These are phyloP conservation scores for Neocatenulostroma microsporum DNA, from an alignment of 2,329 filamentous ascomycete species.

Conservation along the genomic window DNA sequence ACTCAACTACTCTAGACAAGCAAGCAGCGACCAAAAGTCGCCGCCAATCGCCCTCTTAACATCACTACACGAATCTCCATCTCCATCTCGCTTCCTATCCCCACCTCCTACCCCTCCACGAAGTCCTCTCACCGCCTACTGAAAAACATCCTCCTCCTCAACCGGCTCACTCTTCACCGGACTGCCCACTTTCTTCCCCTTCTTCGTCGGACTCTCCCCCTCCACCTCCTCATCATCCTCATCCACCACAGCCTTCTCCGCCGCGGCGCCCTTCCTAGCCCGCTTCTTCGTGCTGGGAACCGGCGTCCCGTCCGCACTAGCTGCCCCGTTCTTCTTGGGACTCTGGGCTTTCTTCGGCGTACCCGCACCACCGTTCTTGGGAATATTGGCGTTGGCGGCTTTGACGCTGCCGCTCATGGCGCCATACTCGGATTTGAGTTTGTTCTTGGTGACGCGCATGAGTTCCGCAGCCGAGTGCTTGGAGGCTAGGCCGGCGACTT, in stretches of 20 bases:
- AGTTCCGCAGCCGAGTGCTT: constrained; percentile 25
- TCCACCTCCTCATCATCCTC: constrained; percentile 5
- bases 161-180: constrained; percentile 2
- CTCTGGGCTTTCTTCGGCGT: neutral
- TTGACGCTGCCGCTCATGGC: constrained; percentile 3
- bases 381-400: neutral
- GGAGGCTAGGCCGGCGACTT: constrained; percentile 21
- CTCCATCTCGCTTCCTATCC: too few species aligned
- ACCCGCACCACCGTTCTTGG: neutral
- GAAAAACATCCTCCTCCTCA: neutral
- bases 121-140: too few species aligned
- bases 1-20: too few species aligned
- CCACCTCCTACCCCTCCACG: too few species aligned
- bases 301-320: neutral
- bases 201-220: constrained; percentile 2
- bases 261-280: constrained; percentile 6
- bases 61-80: too few species aligned
- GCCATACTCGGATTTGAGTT: constrained; percentile 22
- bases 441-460: constrained; percentile 30
- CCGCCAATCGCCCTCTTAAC: too few species aligned
- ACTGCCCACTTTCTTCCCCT: constrained; percentile 1
- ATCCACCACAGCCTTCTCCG: constrained; percentile 4
- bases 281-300: constrained; percentile 9
- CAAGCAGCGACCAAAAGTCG: too few species aligned
- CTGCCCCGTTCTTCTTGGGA: neutral